phyloP scores from a whole-genome alignment of 2,329 filamentous ascomycete genomes.

The Botrytis tulipae region DNA sequence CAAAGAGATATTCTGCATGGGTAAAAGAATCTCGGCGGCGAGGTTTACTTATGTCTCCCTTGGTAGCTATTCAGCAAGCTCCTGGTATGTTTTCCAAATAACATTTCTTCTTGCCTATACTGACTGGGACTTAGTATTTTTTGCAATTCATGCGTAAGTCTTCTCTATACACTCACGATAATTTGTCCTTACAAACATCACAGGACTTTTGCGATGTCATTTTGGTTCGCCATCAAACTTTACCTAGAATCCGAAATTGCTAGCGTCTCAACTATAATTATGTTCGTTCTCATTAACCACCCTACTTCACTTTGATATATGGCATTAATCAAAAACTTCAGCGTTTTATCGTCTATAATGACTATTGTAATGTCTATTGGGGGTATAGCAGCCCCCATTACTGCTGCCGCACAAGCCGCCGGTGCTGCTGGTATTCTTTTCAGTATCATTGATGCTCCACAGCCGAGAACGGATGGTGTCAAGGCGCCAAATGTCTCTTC shows the following conservation, averaged over 20 bases:
- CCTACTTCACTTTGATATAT: not conserved
- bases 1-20: constrained; percentile 53
- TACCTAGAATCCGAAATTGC: constrained; percentile 44
- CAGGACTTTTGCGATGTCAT: constrained; percentile 55
- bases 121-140: constrained; percentile 2
- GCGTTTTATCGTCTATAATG: constrained; percentile 41
- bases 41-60: constrained; percentile 19
- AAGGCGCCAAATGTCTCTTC: constrained; percentile 51
- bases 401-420: constrained; percentile 47
- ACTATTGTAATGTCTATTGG: constrained; percentile 51
- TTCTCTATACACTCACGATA: not conserved
- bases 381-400: constrained; percentile 55
- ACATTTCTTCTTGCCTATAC: not conserved
- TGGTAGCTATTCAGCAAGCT: constrained; percentile 48
- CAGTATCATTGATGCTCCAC: constrained; percentile 40
- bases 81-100: constrained; percentile 32
- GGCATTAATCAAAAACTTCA: constrained; percentile 42
- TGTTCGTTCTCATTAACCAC: constrained; percentile 43
- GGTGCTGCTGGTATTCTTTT: constrained; percentile 42
- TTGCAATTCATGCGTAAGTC: constrained; percentile 23
- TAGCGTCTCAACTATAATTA: constrained; percentile 53
- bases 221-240: constrained; percentile 61
- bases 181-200: constrained; percentile 34
- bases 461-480: constrained; percentile 43
- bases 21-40: constrained; percentile 50